These are phyloP conservation scores for Meyerozyma athensensis DNA, from an alignment of 1,139 yeast species.

Conservation along the genomic window DNA sequence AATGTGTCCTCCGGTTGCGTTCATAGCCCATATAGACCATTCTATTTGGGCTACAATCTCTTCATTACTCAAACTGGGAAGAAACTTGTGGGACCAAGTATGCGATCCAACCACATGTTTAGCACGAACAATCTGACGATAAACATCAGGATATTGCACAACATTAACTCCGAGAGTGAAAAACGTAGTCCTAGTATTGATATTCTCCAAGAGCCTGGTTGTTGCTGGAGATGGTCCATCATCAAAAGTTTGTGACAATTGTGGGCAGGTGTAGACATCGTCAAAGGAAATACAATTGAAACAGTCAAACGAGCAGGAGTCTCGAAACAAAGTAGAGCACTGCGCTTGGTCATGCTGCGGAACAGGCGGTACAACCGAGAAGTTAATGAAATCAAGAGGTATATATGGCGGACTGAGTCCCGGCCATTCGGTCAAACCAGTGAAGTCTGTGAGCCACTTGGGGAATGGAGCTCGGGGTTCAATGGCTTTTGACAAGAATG, in stretches of 20 bases:
- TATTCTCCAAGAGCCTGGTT: conserved; percentile 46
- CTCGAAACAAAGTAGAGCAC: conserved; percentile 43
- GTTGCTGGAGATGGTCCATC: conserved; percentile 90
- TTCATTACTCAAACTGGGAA: conserved; percentile 74
- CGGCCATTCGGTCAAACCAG: conserved; percentile 79
- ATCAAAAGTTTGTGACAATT: conserved; percentile 82
- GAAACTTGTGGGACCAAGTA: conserved; percentile 87
- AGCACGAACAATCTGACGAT: conserved; percentile 45
- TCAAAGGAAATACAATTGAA: conserved; percentile 71
- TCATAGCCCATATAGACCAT: conserved; percentile 98
- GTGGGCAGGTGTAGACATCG: conserved; percentile 72
- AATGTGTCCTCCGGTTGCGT: conserved; percentile 83
- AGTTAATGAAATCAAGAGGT: conserved; percentile 67
- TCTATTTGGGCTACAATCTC: conserved; percentile 82
- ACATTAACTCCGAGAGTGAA: conserved; percentile 83
- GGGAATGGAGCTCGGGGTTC: conserved; percentile 53
- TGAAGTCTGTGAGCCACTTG: conserved; percentile 67
- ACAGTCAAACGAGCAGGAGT: conserved; percentile 84
- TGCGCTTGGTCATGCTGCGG: conserved; percentile 54
- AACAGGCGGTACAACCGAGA: conserved; percentile 44
- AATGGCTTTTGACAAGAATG: background rate
- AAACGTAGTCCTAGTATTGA: conserved; percentile 61
- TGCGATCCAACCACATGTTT: conserved; percentile 88
- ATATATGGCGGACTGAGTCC: conserved; percentile 82
- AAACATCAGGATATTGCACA: conserved; percentile 70